Conservation (phyloP, 768 basidiomycete species). For the Kwoniella mangroviensis region DNA sequence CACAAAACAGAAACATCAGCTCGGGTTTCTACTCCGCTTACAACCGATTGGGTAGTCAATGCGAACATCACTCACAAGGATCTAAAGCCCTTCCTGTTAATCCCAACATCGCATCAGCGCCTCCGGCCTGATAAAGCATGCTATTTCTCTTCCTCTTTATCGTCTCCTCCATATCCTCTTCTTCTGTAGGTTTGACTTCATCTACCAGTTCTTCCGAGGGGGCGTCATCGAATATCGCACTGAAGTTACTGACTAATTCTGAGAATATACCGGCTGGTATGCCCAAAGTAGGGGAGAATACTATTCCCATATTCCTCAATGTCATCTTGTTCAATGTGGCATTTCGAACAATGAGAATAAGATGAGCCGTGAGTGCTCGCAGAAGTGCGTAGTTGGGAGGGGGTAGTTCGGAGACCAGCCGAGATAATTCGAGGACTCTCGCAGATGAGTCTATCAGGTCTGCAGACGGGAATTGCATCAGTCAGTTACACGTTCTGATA, state of each 20-base stretch:
- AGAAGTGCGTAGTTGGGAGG: slow-evolving; percentile 91
- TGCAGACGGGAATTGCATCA: slow-evolving; percentile 51
- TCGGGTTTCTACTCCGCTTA: not conserved
- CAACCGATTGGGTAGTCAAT: not conserved
- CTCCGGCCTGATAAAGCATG: slow-evolving; percentile 50
- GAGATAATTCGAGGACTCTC: slow-evolving; percentile 81
- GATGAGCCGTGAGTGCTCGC: slow-evolving; percentile 89
- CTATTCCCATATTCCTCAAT: slow-evolving; percentile 96
- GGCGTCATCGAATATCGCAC: slow-evolving; percentile 76
- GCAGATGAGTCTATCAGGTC: slow-evolving; percentile 89
- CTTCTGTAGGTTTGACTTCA: not conserved
- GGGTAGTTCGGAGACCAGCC: slow-evolving; percentile 83
- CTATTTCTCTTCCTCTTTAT: slow-evolving; percentile 49
- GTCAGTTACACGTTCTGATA: too few relatives aligned
- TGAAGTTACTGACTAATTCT: slow-evolving; percentile 90
- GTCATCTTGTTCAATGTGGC: slow-evolving; percentile 94
- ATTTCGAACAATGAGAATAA: slow-evolving; percentile 93
- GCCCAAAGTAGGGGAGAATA: slow-evolving; percentile 95
- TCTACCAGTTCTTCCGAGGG: slow-evolving; percentile 6
- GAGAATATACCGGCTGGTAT: slow-evolving; percentile 98
- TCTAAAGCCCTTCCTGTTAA: slow-evolving; percentile 44
- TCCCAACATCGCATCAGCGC: slow-evolving; percentile 46
- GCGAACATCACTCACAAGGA: slow-evolving; percentile 33
- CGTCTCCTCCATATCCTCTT: slow-evolving; percentile 31
- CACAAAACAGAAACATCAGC: not conserved